phyloP scores from a whole-genome alignment of 164 flowering plant species.

The Umbellularia californica region DNA sequence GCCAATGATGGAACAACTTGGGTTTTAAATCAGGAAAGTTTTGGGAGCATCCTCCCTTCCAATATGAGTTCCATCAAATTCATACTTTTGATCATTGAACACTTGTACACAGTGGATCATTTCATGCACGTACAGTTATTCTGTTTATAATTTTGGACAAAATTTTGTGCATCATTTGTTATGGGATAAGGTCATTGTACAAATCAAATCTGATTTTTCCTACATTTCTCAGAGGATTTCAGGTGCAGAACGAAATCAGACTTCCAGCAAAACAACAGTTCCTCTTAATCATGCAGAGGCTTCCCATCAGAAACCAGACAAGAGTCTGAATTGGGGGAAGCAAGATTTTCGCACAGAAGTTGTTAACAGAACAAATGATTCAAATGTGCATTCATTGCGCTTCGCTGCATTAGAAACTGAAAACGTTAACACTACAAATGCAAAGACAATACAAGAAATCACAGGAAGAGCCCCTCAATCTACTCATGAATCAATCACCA shows the following conservation, averaged over 20 bases:
- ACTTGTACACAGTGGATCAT: too few relatives aligned
- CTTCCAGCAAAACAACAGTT: neutral
- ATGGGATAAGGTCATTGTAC: neutral
- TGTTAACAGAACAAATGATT: slow-evolving; percentile 5
- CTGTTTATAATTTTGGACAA: neutral
- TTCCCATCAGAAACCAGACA: slow-evolving; percentile 2
- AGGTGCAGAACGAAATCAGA: neutral
- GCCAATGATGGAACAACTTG: neutral
- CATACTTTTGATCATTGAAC: neutral
- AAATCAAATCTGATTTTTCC: slow-evolving; percentile 2
- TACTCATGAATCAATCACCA: neutral
- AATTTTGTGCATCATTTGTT: neutral
- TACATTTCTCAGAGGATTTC: slow-evolving; percentile 10
- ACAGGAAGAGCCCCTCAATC: slow-evolving; percentile 14
- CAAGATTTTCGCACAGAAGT: slow-evolving; percentile 15
- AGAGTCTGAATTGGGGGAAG: slow-evolving; percentile 1
- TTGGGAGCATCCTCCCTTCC: neutral
- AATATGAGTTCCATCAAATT: neutral
- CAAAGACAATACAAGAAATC: neutral
- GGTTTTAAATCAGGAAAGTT: neutral
- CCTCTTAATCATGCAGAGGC: slow-evolving; percentile 5
- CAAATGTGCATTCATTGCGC: neutral
- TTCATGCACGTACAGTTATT: neutral
- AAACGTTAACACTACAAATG: slow-evolving; percentile 1
- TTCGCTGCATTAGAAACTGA: slow-evolving; percentile 7